Evolutionary conservation across 371 early-diverging fungal species (phyloP), one percentile per base, ranked within the genome.

Genomic region (Smittium mucronatum): DNA sequence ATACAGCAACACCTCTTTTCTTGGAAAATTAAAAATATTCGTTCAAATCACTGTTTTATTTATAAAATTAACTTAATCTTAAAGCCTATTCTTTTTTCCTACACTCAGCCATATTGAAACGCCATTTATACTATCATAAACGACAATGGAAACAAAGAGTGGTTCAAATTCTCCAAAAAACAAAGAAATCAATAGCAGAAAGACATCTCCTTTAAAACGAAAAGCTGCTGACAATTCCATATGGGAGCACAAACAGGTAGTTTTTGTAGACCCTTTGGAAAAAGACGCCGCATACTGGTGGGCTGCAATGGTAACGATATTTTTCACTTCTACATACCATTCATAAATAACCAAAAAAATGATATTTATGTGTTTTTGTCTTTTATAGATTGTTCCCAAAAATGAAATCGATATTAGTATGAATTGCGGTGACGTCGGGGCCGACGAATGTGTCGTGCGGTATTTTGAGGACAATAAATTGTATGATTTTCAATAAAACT

Each of bases 401-500:
- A 33, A 8, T 8, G 65, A 65, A 33, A 65, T 65, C 34, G 65
- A 65, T 33, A 2, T 11, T 28, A 65, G 65, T 33, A 65, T 65
- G 65, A 65, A 65, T 34, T 65, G 65, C 34, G 65, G 34, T 33
- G 65, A 2, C 32, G 34, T 65, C 2, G n/a, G 11, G 17, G 65
- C 26, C 5, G 34, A 33, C 65, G 65, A 65, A 36, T 65, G 65
- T n/a, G 65, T 65, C 15, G 65, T 65, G n/a, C n/a, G 65, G 25
- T 65, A 65, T 33, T 65, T 65, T 33, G 65, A 65, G n/a, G 65
- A 65, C 36, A 65, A 65, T n/a, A 65, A 65, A 34, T 65, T 33
- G 65, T 65, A 65, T 15, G 21, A 17, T 65, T 31, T 47, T 11
- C 5, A 11, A 47, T 47, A 47, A 11, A 47, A 11, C 5, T 47